Evolutionary conservation across 192 early-diverging fungal genomes (phyloP).

Genomic region (Coemansia sp.): DNA sequence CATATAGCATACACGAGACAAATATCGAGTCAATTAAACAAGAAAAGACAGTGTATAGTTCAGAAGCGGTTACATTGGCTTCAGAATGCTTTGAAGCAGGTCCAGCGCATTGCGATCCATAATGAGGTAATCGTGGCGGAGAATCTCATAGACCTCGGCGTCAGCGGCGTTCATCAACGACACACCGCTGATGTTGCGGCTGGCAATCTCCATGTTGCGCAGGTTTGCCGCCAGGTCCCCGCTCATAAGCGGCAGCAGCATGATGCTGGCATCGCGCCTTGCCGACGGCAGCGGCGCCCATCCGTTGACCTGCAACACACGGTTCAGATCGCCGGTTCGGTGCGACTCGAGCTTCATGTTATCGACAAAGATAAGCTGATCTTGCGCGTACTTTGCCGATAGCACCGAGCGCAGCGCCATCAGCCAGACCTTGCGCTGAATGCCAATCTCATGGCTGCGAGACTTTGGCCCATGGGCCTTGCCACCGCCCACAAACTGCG

Average conservation of each 20-base stretch:
- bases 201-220: conserved; percentile 58
- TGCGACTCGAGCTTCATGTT: conserved; percentile 56
- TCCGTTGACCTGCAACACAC: conserved; percentile 43
- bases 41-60: not conserved
- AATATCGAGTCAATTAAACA: not conserved
- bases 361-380: conserved; percentile 86
- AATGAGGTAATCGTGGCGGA: conserved; percentile 67
- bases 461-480: conserved; percentile 90
- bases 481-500: conserved; percentile 86
- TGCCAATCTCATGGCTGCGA: conserved; percentile 74
- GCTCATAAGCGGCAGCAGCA: conserved; percentile 44
- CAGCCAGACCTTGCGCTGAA: conserved; percentile 86
- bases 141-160: conserved; percentile 66
- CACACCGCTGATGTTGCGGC: conserved; percentile 62
- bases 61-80: conserved; percentile 31
- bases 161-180: conserved; percentile 62
- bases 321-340: conserved; percentile 60
- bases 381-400: conserved; percentile 84
- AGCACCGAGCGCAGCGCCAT: conserved; percentile 80
- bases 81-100: conserved; percentile 59
- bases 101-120: conserved; percentile 67
- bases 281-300: conserved; percentile 36
- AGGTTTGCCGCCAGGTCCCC: conserved; percentile 39
- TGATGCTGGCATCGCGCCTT: conserved; percentile 17
- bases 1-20: not conserved